phyloP scores from a whole-genome alignment of 352 stramenopile species.

The Phytophthora aleatoria region DNA sequence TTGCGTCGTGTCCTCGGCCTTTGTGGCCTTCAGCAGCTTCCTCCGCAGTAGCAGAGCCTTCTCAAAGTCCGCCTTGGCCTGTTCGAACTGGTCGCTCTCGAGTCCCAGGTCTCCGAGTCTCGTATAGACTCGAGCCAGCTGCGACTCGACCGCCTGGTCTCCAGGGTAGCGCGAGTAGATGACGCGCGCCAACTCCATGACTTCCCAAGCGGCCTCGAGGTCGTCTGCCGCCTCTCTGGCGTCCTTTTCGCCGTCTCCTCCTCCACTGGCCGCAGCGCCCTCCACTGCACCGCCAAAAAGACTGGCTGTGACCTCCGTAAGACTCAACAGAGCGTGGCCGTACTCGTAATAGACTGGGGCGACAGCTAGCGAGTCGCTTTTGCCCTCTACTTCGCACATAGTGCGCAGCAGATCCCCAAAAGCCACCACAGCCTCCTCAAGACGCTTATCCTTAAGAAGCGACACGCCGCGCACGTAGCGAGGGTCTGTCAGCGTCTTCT shows the following conservation, averaged over 20 bases:
- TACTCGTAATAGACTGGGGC: constrained; percentile 87
- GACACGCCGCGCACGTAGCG: constrained; percentile 71
- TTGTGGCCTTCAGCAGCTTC: constrained; percentile 68
- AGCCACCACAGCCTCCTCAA: constrained; percentile 77
- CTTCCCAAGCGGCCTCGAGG: constrained; percentile 86
- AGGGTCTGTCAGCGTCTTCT: constrained; percentile 72
- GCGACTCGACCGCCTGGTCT: constrained; percentile 72
- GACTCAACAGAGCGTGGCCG: constrained; percentile 75
- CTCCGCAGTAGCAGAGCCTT: constrained; percentile 73
- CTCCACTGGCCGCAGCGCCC: constrained; percentile 9
- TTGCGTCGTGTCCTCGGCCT: constrained; percentile 78
- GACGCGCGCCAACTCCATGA: constrained; percentile 84
- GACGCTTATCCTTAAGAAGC: constrained; percentile 80
- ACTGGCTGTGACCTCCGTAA: constrained; percentile 69
- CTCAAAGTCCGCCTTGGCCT: constrained; percentile 79
- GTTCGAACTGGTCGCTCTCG: constrained; percentile 82
- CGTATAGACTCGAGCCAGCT: constrained; percentile 83
- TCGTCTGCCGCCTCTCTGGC: constrained; percentile 63
- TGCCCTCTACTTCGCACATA: constrained; percentile 79
- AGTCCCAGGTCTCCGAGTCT: constrained; percentile 79
- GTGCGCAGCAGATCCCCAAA: constrained; percentile 82
- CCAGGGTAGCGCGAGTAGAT: constrained; percentile 79
- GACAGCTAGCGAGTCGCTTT: constrained; percentile 64
- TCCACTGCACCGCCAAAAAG: constrained; percentile 57
- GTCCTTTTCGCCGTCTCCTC: constrained; percentile 61